These are phyloP conservation scores for Angomonas ambiguus DNA, from an alignment of 208 protist species.

Conservation along the genomic window DNA sequence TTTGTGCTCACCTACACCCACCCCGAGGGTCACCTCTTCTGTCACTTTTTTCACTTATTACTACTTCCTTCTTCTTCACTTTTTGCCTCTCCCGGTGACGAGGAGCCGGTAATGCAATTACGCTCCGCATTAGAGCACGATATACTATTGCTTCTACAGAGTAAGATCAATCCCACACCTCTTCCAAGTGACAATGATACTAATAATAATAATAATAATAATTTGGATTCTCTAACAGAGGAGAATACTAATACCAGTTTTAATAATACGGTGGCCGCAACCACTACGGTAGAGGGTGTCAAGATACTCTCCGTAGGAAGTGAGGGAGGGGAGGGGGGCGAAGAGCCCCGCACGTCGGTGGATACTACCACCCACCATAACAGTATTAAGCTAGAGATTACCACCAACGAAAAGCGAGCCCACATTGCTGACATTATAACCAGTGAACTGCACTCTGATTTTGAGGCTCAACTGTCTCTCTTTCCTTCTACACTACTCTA, in stretches of 20 bases:
- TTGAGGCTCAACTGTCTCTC: background rate
- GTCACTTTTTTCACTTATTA: conserved; percentile 42
- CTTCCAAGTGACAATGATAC: conserved; percentile 3
- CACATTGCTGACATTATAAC: background rate
- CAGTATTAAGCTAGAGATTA: conserved; percentile 28
- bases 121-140: conserved; percentile 13
- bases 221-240: background rate
- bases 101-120: background rate
- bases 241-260: background rate
- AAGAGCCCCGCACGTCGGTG: background rate
- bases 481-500: background rate
- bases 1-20: conserved; percentile 61
- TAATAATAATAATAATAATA: background rate
- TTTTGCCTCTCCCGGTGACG: background rate
- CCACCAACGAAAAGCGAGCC: conserved; percentile 18
- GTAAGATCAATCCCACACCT: conserved; percentile 11
- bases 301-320: conserved; percentile 2
- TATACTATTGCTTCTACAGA: conserved; percentile 16
- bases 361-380: background rate
- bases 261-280: background rate
- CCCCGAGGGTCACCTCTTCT: conserved; percentile 56
- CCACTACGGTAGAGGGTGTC: background rate
- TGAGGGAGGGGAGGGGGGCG: conserved; percentile 9
- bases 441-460: background rate
- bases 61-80: conserved; percentile 6